Conservation (phyloP, 2,329 filamentous ascomycete species). For the Herpotrichia juniperi region DNA sequence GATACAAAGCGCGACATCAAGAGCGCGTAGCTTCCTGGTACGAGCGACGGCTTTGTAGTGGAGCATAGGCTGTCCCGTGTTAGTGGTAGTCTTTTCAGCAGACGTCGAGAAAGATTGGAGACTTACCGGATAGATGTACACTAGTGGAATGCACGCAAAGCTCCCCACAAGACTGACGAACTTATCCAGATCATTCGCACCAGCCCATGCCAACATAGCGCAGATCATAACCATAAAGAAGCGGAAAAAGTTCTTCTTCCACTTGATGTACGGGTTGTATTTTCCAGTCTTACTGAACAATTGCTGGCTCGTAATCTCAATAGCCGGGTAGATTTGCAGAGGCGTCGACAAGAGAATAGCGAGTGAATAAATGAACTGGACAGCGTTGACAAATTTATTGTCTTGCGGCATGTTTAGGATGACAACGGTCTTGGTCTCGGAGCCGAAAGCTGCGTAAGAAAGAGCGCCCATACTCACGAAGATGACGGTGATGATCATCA, state of each 20-base stretch:
- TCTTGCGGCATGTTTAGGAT: conserved; percentile 96
- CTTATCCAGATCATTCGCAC: conserved; percentile 92
- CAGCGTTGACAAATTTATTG: conserved; percentile 90
- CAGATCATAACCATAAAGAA: conserved; percentile 91
- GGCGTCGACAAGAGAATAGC: conserved; percentile 97
- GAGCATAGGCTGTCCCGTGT: conserved; percentile 73
- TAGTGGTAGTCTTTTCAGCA: background rate
- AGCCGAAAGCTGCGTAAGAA: conserved; percentile 95
- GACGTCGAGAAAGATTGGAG: conserved; percentile 1
- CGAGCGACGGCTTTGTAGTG: conserved; percentile 83
- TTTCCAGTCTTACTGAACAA: conserved; percentile 94
- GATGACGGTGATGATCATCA: conserved; percentile 91
- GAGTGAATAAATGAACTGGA: conserved; percentile 96
- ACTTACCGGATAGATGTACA: conserved; percentile 95
- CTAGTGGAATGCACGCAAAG: conserved; percentile 95
- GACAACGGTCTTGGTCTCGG: conserved; percentile 93
- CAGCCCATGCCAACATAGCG: conserved; percentile 86
- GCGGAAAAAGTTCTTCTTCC: conserved; percentile 98
- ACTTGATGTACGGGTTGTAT: conserved; percentile 98
- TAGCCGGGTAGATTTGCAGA: conserved; percentile 95
- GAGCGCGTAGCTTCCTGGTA: conserved; percentile 68
- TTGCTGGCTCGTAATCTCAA: conserved; percentile 93
- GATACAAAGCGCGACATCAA: conserved; percentile 77
- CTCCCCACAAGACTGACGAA: conserved; percentile 96
- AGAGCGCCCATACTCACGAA: conserved; percentile 92